Evolutionary conservation across 2,329 filamentous ascomycete genomes (phyloP).

Genomic region (Fusarium neocosmosporiellum): DNA sequence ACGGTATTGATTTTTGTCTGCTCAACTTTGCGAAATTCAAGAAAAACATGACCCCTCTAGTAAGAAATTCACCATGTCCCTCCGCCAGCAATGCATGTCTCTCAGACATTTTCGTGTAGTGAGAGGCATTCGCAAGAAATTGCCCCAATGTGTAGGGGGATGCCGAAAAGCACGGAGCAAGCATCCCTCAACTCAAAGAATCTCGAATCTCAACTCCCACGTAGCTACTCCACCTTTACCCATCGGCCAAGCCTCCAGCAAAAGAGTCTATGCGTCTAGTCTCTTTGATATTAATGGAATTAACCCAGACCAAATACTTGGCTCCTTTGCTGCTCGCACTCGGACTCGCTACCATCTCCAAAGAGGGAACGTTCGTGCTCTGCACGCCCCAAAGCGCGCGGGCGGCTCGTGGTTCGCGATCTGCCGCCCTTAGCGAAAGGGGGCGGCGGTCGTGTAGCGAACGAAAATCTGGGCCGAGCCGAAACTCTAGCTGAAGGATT

Average conservation of each 20-base stretch:
- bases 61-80: not conserved
- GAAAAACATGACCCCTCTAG: not conserved
- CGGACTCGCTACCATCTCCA: slow-evolving; percentile 7
- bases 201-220: not conserved
- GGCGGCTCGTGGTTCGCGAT: slow-evolving; percentile 20
- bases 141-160: not conserved
- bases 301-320: not conserved
- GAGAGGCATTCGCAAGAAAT: not conserved
- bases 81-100: not conserved
- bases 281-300: not conserved
- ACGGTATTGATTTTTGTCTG: not conserved
- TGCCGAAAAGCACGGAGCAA: not conserved
- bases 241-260: not conserved
- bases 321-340: slow-evolving; percentile 8
- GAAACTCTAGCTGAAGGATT: slow-evolving; percentile 1
- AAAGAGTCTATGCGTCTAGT: not conserved
- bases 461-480: slow-evolving; percentile 2
- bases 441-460: not conserved
- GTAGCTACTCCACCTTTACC: not conserved
- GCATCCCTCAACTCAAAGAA: not conserved
- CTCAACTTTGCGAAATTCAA: not conserved
- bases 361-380: not conserved
- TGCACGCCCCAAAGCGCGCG: not conserved
- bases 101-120: not conserved
- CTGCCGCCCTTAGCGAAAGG: not conserved